A percentile compares a stretch with the other conserved stretches of the same genome.
These are phyloP conservation scores for Lachnellula cervina DNA, from an alignment of 2,329 filamentous ascomycete species.

Conservation along the genomic window DNA sequence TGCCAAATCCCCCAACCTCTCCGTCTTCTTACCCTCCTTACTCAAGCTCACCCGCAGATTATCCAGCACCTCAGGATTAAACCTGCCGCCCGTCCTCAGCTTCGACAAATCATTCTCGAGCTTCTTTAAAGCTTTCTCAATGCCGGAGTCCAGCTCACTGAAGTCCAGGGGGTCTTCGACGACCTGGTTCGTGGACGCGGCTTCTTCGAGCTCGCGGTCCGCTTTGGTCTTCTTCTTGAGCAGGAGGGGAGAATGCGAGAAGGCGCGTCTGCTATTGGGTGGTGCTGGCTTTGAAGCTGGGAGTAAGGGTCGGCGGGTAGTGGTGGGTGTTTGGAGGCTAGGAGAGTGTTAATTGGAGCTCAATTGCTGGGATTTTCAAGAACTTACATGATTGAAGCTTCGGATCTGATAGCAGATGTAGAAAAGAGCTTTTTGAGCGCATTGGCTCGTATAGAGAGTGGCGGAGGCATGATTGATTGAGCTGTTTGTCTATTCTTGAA, in stretches of 20 bases:
- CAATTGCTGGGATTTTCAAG: not conserved
- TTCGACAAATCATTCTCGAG: conserved; percentile 59
- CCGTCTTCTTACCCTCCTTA: conserved; percentile 46
- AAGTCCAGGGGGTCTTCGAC: conserved; percentile 55
- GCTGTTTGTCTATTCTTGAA: not conserved
- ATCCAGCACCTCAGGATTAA: conserved; percentile 59
- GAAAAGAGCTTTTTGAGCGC: conserved; percentile 6
- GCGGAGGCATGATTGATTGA: conserved; percentile 17
- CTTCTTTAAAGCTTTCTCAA: conserved; percentile 48
- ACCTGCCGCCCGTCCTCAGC: conserved; percentile 55
- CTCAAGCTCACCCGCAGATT: conserved; percentile 53
- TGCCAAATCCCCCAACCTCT: conserved; percentile 56
- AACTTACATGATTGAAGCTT: conserved; percentile 15
- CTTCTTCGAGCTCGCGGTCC: conserved; percentile 18
- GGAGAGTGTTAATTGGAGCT: conserved; percentile 1
- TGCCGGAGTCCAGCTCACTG: conserved; percentile 49
- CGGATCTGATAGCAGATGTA: conserved; percentile 1
- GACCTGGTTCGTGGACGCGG: conserved; percentile 3
- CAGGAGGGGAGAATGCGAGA: conserved; percentile 14
- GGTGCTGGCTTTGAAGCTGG: not conserved
- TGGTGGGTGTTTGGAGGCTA: not conserved
- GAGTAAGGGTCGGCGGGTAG: not conserved
- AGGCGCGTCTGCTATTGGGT: conserved; percentile 4
- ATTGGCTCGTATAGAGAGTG: conserved; percentile 16
- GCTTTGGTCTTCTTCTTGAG: conserved; percentile 25